Conservation (phyloP, 768 basidiomycete genomes). For the Collybia mongolica region DNA sequence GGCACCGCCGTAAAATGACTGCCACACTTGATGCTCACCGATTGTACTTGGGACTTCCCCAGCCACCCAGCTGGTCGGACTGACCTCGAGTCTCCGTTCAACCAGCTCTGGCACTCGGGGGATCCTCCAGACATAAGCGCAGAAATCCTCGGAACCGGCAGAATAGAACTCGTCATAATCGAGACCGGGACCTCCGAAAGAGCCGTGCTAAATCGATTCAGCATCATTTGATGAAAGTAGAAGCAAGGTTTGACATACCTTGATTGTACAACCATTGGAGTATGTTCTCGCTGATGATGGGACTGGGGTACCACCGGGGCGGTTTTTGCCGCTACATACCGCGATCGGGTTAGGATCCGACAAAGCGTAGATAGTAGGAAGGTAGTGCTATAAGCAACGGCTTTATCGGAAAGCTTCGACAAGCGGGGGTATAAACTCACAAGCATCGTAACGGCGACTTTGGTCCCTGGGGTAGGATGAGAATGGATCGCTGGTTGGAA, state of each 20-base stretch:
- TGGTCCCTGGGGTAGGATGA: constrained; percentile 42
- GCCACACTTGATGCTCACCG: constrained; percentile 28
- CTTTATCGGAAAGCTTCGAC: background rate
- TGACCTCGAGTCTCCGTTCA: constrained; percentile 44
- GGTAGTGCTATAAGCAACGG: constrained; percentile 47
- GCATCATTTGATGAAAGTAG: background rate
- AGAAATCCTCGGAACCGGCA: constrained; percentile 84
- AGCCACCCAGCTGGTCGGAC: constrained; percentile 41
- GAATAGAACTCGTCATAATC: constrained; percentile 60
- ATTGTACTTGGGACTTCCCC: constrained; percentile 28
- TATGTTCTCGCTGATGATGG: constrained; percentile 52
- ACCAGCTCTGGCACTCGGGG: constrained; percentile 47
- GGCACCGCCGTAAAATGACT: too few species aligned
- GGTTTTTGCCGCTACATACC: constrained; percentile 56
- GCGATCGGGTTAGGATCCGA: constrained; percentile 72
- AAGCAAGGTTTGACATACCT: constrained; percentile 39
- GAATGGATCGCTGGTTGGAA: too few species aligned
- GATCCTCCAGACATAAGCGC: constrained; percentile 76
- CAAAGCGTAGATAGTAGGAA: constrained; percentile 68
- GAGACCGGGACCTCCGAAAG: constrained; percentile 63
- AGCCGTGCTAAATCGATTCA: constrained; percentile 54
- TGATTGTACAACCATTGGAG: constrained; percentile 75
- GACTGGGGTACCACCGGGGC: constrained; percentile 53
- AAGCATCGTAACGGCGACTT: constrained; percentile 64
- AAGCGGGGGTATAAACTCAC: constrained; percentile 34